These are phyloP conservation scores for Vaucheria bursata DNA, from an alignment of 352 stramenopile species.

Conservation along the genomic window DNA sequence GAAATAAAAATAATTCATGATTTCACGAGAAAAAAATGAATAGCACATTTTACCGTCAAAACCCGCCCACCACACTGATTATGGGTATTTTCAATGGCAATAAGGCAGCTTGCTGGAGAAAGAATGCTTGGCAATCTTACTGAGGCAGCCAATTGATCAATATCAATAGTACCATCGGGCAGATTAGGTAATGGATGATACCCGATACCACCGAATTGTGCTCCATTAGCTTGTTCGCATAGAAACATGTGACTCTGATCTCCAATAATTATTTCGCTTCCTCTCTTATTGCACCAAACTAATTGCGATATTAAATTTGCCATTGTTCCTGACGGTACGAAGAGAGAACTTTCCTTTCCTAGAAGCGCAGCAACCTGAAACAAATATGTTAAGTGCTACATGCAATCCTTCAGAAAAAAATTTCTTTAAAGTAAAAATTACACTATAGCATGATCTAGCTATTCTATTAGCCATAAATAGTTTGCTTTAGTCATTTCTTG, in stretches of 20 bases:
- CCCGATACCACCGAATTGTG: conserved; percentile 66
- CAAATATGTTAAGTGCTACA: too few species aligned
- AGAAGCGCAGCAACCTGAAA: conserved; percentile 69
- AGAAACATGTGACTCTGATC: conserved; percentile 88
- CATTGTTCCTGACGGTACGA: conserved; percentile 94
- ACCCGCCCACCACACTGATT: conserved; percentile 81
- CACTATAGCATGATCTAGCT: too few species aligned
- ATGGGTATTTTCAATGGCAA: conserved; percentile 95
- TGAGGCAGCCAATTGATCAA: conserved; percentile 51
- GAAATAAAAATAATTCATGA: too few species aligned
- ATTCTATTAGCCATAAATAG: too few species aligned
- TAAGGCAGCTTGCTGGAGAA: conserved; percentile 60
- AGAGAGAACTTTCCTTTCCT: conserved; percentile 85
- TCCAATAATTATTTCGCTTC: conserved; percentile 80
- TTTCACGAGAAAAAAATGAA: too few species aligned
- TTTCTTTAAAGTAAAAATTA: too few species aligned
- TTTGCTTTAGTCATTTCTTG: too few species aligned
- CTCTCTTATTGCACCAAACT: conserved; percentile 75
- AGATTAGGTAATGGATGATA: conserved; percentile 64
- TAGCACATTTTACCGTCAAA: too few species aligned
- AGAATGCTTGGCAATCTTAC: conserved; percentile 31
- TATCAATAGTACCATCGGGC: conserved; percentile 64
- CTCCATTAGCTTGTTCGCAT: conserved; percentile 75
- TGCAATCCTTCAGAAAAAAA: too few species aligned
- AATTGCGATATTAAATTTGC: conserved; percentile 85